Conservation (phyloP, 2,329 filamentous ascomycete species). For the Xylariaceae sp. region DNA sequence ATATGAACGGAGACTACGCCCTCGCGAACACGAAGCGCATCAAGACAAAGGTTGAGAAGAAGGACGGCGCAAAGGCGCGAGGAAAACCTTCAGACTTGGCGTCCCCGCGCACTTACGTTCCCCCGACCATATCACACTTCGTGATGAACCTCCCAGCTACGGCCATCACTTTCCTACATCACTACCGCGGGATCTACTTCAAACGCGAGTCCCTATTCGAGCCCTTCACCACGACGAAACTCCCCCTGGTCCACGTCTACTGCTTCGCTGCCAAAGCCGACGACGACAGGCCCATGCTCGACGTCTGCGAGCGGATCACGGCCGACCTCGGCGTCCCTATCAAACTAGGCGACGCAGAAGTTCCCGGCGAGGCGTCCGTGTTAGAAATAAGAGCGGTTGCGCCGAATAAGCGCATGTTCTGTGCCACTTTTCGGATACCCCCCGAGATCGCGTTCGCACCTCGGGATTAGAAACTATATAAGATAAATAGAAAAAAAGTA, state of each 20-base stretch:
- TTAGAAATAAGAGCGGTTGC: slow-evolving; percentile 79
- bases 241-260: slow-evolving; percentile 89
- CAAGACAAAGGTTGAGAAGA: slow-evolving; percentile 33
- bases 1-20: slow-evolving; percentile 46
- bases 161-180: slow-evolving; percentile 73
- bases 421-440: slow-evolving; percentile 84
- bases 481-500: background rate
- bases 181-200: slow-evolving; percentile 76
- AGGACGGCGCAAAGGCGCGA: slow-evolving; percentile 23
- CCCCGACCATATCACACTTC: slow-evolving; percentile 80
- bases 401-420: slow-evolving; percentile 95
- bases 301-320: slow-evolving; percentile 63
- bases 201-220: slow-evolving; percentile 61
- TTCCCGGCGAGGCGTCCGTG: slow-evolving; percentile 48
- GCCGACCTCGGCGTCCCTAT: slow-evolving; percentile 55
- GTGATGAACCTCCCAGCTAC: slow-evolving; percentile 96
- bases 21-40: slow-evolving; percentile 48
- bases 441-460: slow-evolving; percentile 70
- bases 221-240: slow-evolving; percentile 49
- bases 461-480: slow-evolving; percentile 6
- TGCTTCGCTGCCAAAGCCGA: slow-evolving; percentile 84
- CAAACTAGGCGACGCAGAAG: slow-evolving; percentile 45
- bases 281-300: slow-evolving; percentile 58
- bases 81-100: slow-evolving; percentile 29
- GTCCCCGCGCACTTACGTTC: slow-evolving; percentile 47